Base-by-base conservation (phyloP, 495 filamentous ascomycete species). In the Mytilinidion resinicola region DNA sequence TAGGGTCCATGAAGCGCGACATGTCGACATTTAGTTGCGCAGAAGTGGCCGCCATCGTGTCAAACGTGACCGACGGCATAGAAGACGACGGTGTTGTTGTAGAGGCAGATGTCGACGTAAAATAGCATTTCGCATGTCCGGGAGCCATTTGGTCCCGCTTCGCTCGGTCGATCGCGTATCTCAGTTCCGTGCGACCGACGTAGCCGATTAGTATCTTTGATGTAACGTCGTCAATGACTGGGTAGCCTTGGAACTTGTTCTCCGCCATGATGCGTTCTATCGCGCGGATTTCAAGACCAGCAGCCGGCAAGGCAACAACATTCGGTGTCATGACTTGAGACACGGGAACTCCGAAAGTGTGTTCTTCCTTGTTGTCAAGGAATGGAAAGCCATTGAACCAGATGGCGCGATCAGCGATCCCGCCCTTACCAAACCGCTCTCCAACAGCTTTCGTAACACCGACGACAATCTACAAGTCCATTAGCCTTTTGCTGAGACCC, bases 331-430 rank as follows among this genome's bases (percentile, higher is more conserved):
- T 97, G 57, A 88, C 89, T 59, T 88, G 83, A 4, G 90, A 95
- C 33, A 97, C 92, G 0, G 93, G 89, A 3, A 97, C 93, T 37
- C 92, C 92, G 71, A 97, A 96, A 49, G 90, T 90, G 70, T 97
- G 93, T 52, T 97, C 95, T 73, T 97, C 95, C 70, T 98, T 98
- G 72, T 90, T 96, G 73, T 98, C 93, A 4, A 98, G 80, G 77
- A 95, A 97, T 0, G 93, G 93, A 67, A 97, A 96, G 15, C 93
- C 93, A 67, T 89, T 98, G 77, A 96, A 96, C 91, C 91, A 97
- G 60, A 98, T 98, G 89, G 96, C 95, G 59, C 93, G 86, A 71
- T 98, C 93, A 11, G 93, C 93, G 55, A 98, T 97, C 34, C 93
- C 93, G 4, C 95, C 93, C 66, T 95, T 96, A 21, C 91, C 89